phyloP scores from a whole-genome alignment of 1,284 basidiomycete species.

The Microbotryum scabiosae region DNA sequence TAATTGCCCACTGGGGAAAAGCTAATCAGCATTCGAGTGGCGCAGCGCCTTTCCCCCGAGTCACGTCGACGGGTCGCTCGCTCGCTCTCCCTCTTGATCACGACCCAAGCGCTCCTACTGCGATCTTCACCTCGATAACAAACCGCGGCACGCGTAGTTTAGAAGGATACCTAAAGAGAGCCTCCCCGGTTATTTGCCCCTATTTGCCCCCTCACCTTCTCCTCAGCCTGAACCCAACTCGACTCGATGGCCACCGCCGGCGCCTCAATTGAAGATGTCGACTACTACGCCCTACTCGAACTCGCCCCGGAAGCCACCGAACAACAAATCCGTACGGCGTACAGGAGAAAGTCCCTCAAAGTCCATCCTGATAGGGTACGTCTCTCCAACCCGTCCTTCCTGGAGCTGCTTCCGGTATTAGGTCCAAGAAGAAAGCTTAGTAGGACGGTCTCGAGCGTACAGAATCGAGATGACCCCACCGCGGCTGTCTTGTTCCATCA shows the following conservation, averaged over 20 bases:
- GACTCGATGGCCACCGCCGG: not conserved
- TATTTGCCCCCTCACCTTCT: not conserved
- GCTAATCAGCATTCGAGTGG: not conserved
- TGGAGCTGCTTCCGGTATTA: not conserved
- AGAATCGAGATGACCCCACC: conserved; percentile 34
- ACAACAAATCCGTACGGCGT: conserved; percentile 30
- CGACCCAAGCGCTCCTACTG: not conserved
- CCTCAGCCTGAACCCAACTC: not conserved
- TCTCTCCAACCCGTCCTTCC: not conserved
- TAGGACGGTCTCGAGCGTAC: no score
- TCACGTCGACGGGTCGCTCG: not conserved
- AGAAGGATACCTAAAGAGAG: no score
- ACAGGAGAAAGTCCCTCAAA: conserved; percentile 30
- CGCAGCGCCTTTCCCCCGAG: no score
- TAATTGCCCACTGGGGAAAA: not conserved
- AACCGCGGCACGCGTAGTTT: no score
- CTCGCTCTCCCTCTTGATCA: not conserved
- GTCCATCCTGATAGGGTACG: conserved; percentile 33
- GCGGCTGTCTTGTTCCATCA: conserved; percentile 33
- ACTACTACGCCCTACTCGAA: conserved; percentile 29
- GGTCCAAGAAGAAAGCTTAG: no score
- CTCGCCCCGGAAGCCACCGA: conserved; percentile 22
- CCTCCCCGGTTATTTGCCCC: not conserved
- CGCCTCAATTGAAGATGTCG: conserved; percentile 18
- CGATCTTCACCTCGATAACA: not conserved